Evolutionary conservation across 2,329 filamentous ascomycete species (phyloP), one percentile per base, ranked within the genome.

Genomic region (Aspergillus costaricaensis): DNA sequence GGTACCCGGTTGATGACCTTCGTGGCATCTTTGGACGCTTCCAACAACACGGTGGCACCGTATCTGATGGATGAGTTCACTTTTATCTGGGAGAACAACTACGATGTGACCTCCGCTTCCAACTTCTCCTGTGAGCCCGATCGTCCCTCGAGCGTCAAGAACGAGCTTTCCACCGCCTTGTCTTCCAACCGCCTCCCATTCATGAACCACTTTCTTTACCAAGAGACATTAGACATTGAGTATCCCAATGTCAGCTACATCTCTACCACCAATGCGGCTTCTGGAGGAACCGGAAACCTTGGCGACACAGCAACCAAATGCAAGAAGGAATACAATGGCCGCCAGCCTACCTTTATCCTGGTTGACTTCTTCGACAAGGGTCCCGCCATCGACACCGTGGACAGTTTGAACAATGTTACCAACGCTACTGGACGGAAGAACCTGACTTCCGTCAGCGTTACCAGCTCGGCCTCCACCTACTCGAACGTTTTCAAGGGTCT

Each of bases 331-430:
- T 94, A 88, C 39, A 55, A 32, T 80, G 82, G 83, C n/a, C 75
- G 78, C 27, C 79, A 82, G 53, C 90, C 91, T n/a, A 87, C 82
- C 3, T 93, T 91, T 68, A 82, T 91, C 19, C 81, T 95, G 9
- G 90, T 94, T 1, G 91, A 96, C 75, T 94, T 92, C 74, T 92
- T 88, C 74, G 88, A 91, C 72, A 82, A 87, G 61, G 91, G 88
- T 0, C 86, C 88, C 0, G 85, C 89, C 32, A 85, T 95, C 57
- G 80, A 82, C 6, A 87, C 88, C 0, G 88, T 90, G 2, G 91
- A 95, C 75, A 75, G 69, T 49, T 74, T 92, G 69, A 94, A 94
- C 73, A 77, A 79, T 4, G 79, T 86, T n/a, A 75, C 72, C 6
- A 68, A 73, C 27, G 69, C 80, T 1, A 75, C 80, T 6, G 83